Evolutionary conservation across 1,139 yeast genomes (phyloP).

Genomic region (Meyerozyma sp.): DNA sequence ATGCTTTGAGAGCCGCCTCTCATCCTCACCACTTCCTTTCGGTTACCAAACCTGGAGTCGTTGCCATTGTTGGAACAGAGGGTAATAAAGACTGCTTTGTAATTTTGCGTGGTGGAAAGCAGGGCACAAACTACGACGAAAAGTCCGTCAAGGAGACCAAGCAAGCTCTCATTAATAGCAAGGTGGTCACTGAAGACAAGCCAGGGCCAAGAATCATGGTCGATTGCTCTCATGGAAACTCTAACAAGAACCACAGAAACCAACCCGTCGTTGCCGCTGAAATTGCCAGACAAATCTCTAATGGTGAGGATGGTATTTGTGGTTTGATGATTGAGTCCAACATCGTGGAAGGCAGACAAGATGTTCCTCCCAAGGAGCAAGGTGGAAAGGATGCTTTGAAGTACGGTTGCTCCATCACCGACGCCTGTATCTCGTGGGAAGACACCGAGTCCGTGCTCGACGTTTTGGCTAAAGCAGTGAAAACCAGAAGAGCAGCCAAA

Average conservation of each 20-base stretch:
- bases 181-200: constrained; percentile 41
- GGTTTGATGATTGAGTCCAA: constrained; percentile 97
- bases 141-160: constrained; percentile 66
- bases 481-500: constrained; percentile 54
- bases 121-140: constrained; percentile 84
- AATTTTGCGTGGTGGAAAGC: constrained; percentile 92
- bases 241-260: constrained; percentile 81
- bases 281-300: constrained; percentile 69
- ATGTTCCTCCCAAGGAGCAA: constrained; percentile 62
- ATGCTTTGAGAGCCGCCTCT: constrained; percentile 88
- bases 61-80: constrained; percentile 90
- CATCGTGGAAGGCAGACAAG: constrained; percentile 87
- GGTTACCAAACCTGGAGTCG: constrained; percentile 88
- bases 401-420: constrained; percentile 94
- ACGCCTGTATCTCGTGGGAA: constrained; percentile 92
- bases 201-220: constrained; percentile 79
- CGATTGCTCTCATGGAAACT: constrained; percentile 97
- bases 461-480: constrained; percentile 72
- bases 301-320: constrained; percentile 75
- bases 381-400: constrained; percentile 65
- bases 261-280: constrained; percentile 88
- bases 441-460: constrained; percentile 70
- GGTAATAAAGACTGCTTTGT: constrained; percentile 91
- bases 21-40: constrained; percentile 92
- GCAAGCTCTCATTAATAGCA: constrained; percentile 55